Conservation (phyloP, 495 filamentous ascomycete genomes). For the Tuber microsphaerosporum region DNA sequence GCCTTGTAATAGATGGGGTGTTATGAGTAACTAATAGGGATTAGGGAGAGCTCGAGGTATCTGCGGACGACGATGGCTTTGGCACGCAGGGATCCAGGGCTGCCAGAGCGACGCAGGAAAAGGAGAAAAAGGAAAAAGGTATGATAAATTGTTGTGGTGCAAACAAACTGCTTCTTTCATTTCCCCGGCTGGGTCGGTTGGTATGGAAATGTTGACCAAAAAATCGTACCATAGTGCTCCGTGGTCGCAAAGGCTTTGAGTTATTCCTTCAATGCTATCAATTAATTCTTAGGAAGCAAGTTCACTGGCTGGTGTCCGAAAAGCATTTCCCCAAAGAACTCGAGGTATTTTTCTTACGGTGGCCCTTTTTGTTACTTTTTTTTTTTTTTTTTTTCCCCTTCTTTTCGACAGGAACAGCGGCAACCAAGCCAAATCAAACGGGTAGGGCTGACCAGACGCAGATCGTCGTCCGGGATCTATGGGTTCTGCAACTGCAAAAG, state of each 20-base stretch:
- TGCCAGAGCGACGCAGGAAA: slow-evolving; percentile 51
- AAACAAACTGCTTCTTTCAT: neutral
- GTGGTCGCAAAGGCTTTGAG: slow-evolving; percentile 52
- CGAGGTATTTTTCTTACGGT: slow-evolving; percentile 49
- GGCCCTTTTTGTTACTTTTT: slow-evolving; percentile 19
- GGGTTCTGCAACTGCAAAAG: slow-evolving; percentile 56
- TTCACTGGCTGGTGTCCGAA: slow-evolving; percentile 54
- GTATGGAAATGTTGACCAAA: neutral
- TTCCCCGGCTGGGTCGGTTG: neutral
- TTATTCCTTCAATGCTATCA: slow-evolving; percentile 81
- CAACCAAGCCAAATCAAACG: neutral
- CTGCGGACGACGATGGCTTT: slow-evolving; percentile 71
- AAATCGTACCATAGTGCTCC: slow-evolving; percentile 22
- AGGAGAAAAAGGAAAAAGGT: slow-evolving; percentile 51
- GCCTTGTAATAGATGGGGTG: neutral
- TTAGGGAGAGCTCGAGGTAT: slow-evolving; percentile 47
- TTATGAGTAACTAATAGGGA: slow-evolving; percentile 7
- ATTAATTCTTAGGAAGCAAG: slow-evolving; percentile 73
- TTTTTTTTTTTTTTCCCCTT: neutral
- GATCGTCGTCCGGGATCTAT: slow-evolving; percentile 60
- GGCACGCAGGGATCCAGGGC: slow-evolving; percentile 55
- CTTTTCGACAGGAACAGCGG: neutral
- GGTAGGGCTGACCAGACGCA: slow-evolving; percentile 17
- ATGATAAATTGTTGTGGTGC: slow-evolving; percentile 22
- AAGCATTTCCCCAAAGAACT: slow-evolving; percentile 58